These are phyloP conservation scores for Chimonanthus praecox DNA, from an alignment of 164 flowering plant species.

Conservation along the genomic window DNA sequence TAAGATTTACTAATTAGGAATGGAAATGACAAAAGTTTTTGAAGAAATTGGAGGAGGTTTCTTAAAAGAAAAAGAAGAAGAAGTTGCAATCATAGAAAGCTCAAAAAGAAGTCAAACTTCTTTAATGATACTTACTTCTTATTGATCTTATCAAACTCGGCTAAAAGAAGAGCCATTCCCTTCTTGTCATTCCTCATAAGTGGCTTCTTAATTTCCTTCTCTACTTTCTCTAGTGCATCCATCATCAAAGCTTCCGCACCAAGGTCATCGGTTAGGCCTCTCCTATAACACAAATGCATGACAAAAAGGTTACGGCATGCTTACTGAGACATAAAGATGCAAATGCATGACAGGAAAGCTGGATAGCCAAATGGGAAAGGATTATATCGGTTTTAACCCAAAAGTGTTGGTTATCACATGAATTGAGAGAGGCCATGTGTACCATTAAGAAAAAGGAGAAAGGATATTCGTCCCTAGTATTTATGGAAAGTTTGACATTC, in stretches of 20 bases:
- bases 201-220: constrained; percentile 83
- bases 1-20: too few species aligned
- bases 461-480: too few species aligned
- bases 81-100: too few species aligned
- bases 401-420: too few species aligned
- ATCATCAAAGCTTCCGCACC: constrained; percentile 93
- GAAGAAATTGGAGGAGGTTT: not conserved
- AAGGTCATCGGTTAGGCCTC: constrained; percentile 76
- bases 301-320: too few species aligned
- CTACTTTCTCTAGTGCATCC: constrained; percentile 92
- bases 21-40: not conserved
- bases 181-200: constrained; percentile 88
- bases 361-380: too few species aligned
- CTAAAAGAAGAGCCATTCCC: constrained; percentile 70
- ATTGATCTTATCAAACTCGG: constrained; percentile 84
- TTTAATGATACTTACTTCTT: constrained; percentile 51
- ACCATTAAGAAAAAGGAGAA: not conserved
- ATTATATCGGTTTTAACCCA: too few species aligned
- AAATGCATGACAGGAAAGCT: not conserved
- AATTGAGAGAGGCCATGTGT: too few species aligned
- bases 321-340: not conserved
- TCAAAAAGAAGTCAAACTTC: not conserved
- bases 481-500: too few species aligned
- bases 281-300: constrained; percentile 40
- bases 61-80: too few species aligned